These are phyloP conservation scores for Irpex rosettiformis DNA, from an alignment of 1,284 basidiomycete genomes.

Conservation along the genomic window DNA sequence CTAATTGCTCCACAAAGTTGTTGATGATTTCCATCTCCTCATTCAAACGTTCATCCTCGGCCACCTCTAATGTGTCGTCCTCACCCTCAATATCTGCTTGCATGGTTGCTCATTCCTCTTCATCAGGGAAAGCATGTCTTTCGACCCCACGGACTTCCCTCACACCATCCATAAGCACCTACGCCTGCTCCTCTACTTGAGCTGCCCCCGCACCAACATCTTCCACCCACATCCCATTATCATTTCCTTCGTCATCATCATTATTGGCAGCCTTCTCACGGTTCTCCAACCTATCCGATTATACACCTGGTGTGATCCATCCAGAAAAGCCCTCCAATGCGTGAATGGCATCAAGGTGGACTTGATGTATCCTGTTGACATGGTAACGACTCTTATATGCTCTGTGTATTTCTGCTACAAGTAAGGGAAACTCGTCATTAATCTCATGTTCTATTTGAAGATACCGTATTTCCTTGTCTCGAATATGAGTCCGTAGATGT, in stretches of 20 bases:
- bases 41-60: background rate
- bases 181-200: background rate
- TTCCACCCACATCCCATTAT: too few species aligned
- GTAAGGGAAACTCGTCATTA: background rate
- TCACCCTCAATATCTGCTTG: background rate
- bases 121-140: too few species aligned
- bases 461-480: constrained; percentile 19
- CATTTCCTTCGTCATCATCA: too few species aligned
- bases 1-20: background rate
- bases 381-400: background rate
- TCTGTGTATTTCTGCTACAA: background rate
- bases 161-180: too few species aligned
- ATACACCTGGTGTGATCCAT: background rate
- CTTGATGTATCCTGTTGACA: background rate
- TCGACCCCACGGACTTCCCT: too few species aligned
- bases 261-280: too few species aligned
- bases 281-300: background rate
- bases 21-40: background rate
- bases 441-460: background rate
- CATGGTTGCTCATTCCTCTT: background rate
- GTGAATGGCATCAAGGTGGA: background rate
- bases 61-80: background rate
- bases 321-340: background rate
- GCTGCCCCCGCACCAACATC: too few species aligned
- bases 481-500: constrained; percentile 22